These are phyloP conservation scores for Tylopilus sp. DNA, from an alignment of 1,284 basidiomycete species.

Conservation along the genomic window DNA sequence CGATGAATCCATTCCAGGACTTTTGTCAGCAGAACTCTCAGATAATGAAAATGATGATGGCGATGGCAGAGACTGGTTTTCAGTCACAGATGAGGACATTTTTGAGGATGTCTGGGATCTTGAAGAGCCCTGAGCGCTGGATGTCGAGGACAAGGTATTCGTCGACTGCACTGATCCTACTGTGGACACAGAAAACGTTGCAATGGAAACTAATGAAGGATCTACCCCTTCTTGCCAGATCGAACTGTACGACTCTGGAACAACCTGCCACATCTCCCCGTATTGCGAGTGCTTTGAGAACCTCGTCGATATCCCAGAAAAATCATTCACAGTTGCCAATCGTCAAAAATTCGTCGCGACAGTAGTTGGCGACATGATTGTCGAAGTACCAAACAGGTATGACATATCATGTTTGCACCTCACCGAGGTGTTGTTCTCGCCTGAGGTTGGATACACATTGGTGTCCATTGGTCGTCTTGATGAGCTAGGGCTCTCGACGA, in stretches of 20 bases:
- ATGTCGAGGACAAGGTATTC: background rate
- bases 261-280: conserved; percentile 38
- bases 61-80: background rate
- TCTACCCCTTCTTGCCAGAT: background rate
- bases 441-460: conserved; percentile 34
- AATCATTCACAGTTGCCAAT: conserved; percentile 35
- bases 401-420: conserved; percentile 27
- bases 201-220: background rate
- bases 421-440: conserved; percentile 35
- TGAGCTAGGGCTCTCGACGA: conserved; percentile 27
- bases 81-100: background rate
- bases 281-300: conserved; percentile 33
- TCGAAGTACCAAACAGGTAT: conserved; percentile 37
- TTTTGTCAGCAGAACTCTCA: background rate
- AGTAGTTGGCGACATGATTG: conserved; percentile 34
- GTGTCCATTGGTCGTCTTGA: conserved; percentile 36
- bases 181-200: background rate
- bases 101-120: background rate
- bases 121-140: background rate
- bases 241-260: conserved; percentile 39
- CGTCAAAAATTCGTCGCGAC: conserved; percentile 32
- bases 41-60: background rate
- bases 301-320: conserved; percentile 26
- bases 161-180: background rate
- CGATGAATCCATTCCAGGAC: background rate